A percentile compares a stretch with the other conserved stretches of the same genome.
Evolutionary conservation across 805 yeast genomes (phyloP).

Genomic region (Schizosaccharomyces lindneri): DNA sequence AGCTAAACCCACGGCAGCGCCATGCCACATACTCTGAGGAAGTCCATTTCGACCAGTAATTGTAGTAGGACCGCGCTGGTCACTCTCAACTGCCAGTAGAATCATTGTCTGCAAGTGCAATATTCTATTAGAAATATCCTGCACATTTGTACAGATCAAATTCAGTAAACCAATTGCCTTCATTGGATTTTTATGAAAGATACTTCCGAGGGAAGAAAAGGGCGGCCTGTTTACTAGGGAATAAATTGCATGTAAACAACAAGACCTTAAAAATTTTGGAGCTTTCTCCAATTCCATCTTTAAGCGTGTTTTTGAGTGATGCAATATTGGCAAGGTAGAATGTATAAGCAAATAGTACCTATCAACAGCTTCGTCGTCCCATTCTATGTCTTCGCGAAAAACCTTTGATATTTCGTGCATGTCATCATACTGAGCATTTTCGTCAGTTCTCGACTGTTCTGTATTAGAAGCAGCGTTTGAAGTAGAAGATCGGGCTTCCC

Average conservation of each 20-base stretch:
- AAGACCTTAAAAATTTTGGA: constrained; percentile 10
- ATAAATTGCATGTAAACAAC: constrained; percentile 10
- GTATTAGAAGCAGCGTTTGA: not conserved
- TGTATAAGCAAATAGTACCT: constrained; percentile 16
- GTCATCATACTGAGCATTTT: not conserved
- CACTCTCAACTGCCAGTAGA: constrained; percentile 13
- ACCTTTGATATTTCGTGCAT: not conserved
- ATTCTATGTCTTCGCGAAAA: not conserved
- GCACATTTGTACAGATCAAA: not conserved
- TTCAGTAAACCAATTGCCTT: not conserved
- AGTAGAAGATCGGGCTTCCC: not conserved
- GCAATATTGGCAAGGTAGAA: constrained; percentile 17
- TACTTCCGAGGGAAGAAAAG: not conserved
- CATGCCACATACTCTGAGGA: constrained; percentile 12
- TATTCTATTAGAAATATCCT: constrained; percentile 5
- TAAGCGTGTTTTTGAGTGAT: constrained; percentile 14
- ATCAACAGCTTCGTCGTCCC: constrained; percentile 14
- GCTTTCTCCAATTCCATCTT: constrained; percentile 11
- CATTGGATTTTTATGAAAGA: constrained; percentile 2
- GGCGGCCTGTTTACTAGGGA: constrained; percentile 3
- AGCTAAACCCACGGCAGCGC: constrained; percentile 15
- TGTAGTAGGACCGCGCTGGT: constrained; percentile 6
- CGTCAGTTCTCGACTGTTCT: not conserved
- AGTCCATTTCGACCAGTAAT: constrained; percentile 3
- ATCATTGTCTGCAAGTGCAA: constrained; percentile 14